phyloP scores from a whole-genome alignment of 2,329 filamentous ascomycete genomes.

The Amauroascus niger region DNA sequence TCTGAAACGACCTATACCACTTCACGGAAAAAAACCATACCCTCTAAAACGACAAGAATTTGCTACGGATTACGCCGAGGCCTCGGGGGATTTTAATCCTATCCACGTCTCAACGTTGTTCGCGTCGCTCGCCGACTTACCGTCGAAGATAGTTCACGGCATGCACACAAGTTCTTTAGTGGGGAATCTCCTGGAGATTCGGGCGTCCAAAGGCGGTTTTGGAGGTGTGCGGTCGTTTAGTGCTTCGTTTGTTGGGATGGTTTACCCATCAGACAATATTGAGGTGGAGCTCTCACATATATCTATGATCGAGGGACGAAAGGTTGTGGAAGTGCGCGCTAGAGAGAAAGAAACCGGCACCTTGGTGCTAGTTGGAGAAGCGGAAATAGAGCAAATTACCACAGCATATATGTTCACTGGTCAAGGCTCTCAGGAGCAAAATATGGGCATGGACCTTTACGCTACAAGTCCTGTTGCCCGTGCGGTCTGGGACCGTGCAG shows the following conservation, averaged over 20 bases:
- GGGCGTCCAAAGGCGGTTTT: slow-evolving; percentile 55
- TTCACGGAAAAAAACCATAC: no score
- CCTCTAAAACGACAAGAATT: slow-evolving; percentile 74
- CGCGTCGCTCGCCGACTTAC: slow-evolving; percentile 90
- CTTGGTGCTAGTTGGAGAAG: slow-evolving; percentile 88
- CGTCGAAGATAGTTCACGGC: slow-evolving; percentile 94
- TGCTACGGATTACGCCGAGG: slow-evolving; percentile 94
- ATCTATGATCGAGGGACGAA: slow-evolving; percentile 85
- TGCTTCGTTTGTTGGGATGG: no score
- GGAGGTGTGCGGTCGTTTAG: no score
- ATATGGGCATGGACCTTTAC: slow-evolving; percentile 42
- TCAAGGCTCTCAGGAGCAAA: slow-evolving; percentile 14
- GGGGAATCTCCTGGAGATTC: slow-evolving; percentile 89
- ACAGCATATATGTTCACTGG: slow-evolving; percentile 16
- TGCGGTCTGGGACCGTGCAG: slow-evolving; percentile 94
- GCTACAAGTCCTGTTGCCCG: slow-evolving; percentile 83
- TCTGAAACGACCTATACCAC: no score
- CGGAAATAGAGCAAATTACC: slow-evolving; percentile 93
- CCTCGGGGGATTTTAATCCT: slow-evolving; percentile 98
- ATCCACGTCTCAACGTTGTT: slow-evolving; percentile 98
- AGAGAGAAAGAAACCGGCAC: slow-evolving; percentile 92
- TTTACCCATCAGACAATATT: no score
- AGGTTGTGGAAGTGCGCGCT: slow-evolving; percentile 98
- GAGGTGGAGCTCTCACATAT: no score
- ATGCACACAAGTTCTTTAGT: slow-evolving; percentile 99